Evolutionary conservation across 2,329 filamentous ascomycete species (phyloP), one percentile per base, ranked within the genome.

Genomic region (Trichoderma koningiopsis): DNA sequence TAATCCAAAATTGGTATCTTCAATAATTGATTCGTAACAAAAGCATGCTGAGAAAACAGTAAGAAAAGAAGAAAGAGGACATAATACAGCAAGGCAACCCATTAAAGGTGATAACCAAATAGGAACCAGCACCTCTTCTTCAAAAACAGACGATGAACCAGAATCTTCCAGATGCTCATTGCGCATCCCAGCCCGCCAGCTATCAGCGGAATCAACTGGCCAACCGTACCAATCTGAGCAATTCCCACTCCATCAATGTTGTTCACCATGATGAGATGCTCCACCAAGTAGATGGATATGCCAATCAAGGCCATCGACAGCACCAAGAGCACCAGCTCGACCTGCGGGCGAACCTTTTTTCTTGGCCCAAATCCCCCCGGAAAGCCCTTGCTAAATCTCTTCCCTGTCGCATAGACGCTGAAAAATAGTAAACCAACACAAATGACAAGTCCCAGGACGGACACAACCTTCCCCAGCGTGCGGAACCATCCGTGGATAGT

Each of bases 171-270:
- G 2, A 72, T 24, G 13, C 68, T 68, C 62, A 75, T 35, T 16
- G 60, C 68, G 3, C 65, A 70, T 1, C 70, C 73, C 69, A 74
- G 14, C 13, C 52, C 67, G 19, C 74, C 74, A 7, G 72, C 73
- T n/a, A 75, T 64, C 52, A 75, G 67, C 13, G 74, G 74, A 35
- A 75, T 75, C 27, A 75, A 33, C 70, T 75, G 74, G 10, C 72
- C 73, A 40, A 75, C 73, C 11, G 69, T 71, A 10, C 47, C 63
- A 14, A 74, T 67, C 4, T 71, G 49, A 0, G 55, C 27, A 4
- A 37, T 47, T 31, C 68, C 71, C 13, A 73, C 74, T 10, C 52
- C 58, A 27, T 71, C 24, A 27, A 75, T 53, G 16, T 71, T 27
- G 33, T 75, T 75, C 0, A 40, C 58, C 4, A 40, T 19, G 27